These are phyloP conservation scores for Lachnellula suecica DNA, from an alignment of 2,329 filamentous ascomycete species.

Conservation along the genomic window DNA sequence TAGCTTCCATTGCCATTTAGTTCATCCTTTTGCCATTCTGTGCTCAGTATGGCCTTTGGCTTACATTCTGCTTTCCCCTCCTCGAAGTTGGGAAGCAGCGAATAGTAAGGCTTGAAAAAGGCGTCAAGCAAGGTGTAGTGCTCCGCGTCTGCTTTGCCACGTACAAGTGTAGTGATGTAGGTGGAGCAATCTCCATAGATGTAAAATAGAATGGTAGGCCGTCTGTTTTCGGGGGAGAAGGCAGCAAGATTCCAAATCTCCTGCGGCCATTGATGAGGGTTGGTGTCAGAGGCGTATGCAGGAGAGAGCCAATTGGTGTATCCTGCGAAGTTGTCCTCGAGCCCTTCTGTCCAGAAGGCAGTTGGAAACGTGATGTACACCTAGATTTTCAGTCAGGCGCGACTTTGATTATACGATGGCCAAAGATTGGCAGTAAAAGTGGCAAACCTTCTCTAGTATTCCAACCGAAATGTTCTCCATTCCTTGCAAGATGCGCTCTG, in stretches of 20 bases:
- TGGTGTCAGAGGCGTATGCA: constrained; percentile 47
- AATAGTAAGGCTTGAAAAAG: constrained; percentile 64
- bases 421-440: constrained; percentile 9
- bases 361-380: constrained; percentile 50
- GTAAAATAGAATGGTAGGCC: constrained; percentile 68
- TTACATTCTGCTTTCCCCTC: constrained; percentile 42
- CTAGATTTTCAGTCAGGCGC: no score
- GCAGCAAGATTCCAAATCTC: constrained; percentile 60
- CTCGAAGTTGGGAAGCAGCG: constrained; percentile 56
- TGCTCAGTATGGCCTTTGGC: constrained; percentile 55
- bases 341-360: constrained; percentile 52
- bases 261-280: constrained; percentile 53
- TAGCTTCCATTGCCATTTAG: constrained; percentile 65
- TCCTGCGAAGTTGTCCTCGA: constrained; percentile 28
- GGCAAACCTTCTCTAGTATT: constrained; percentile 47
- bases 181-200: constrained; percentile 42
- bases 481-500: constrained; percentile 38
- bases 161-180: constrained; percentile 28
- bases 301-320: constrained; percentile 61
- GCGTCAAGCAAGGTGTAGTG: constrained; percentile 27
- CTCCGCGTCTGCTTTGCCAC: constrained; percentile 1
- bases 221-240: constrained; percentile 47
- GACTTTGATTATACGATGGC: no score
- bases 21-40: constrained; percentile 63
- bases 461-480: constrained; percentile 40